Evolutionary conservation across 345 rosid genomes (phyloP).

Genomic region (Eucalyptus camaldulensis): DNA sequence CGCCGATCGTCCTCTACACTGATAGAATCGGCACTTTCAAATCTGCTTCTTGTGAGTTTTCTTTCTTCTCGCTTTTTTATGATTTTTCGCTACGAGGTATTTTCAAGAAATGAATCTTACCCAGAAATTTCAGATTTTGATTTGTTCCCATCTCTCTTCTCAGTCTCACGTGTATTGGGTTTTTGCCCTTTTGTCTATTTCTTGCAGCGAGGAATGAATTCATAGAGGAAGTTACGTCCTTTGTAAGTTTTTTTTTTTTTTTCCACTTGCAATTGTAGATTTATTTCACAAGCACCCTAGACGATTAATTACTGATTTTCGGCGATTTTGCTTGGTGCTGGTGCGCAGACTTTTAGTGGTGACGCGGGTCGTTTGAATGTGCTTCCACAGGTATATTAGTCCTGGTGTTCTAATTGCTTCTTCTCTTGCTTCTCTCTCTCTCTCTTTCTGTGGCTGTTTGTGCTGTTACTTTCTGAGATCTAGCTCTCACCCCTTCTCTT

Average conservation of each 20-base stretch:
- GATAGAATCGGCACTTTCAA: slow-evolving; percentile 39
- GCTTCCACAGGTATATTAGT: slow-evolving; percentile 50
- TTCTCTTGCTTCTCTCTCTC: not conserved
- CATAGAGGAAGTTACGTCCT: slow-evolving; percentile 52
- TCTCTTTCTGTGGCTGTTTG: not conserved
- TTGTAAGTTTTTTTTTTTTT: slow-evolving; percentile 27
- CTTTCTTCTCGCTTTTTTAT: not conserved
- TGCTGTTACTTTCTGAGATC: slow-evolving; percentile 1
- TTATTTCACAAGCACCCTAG: not conserved
- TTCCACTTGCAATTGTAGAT: not conserved
- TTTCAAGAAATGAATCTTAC: not conserved
- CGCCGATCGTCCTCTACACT: slow-evolving; percentile 73
- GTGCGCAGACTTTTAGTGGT: slow-evolving; percentile 38
- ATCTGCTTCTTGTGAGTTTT: slow-evolving; percentile 23
- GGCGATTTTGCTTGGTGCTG: not conserved
- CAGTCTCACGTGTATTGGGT: not conserved
- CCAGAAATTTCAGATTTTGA: not conserved
- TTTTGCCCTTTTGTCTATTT: not conserved
- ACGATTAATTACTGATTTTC: not conserved
- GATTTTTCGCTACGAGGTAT: not conserved
- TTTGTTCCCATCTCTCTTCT: not conserved
- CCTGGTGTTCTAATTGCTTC: not conserved
- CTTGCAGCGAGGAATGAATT: slow-evolving; percentile 57
- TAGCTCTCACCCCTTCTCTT: slow-evolving; percentile 1
- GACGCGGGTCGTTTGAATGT: slow-evolving; percentile 49